Base-by-base conservation (phyloP, 306 rosid genomes). In the Vigna angularis region DNA sequence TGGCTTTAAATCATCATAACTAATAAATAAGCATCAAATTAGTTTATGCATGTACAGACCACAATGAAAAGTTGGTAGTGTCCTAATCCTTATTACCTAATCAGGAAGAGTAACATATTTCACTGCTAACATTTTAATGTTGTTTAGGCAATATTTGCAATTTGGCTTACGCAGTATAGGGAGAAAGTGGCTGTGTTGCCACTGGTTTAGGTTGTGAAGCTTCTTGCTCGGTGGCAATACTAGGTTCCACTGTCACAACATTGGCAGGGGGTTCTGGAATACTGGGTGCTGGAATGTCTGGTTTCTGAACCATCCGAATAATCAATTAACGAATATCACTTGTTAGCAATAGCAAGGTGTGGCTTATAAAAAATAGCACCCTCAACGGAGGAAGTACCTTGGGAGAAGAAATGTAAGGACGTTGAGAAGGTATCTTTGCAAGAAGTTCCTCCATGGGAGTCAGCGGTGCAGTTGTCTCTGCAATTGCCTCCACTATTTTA, bases 401-500 rank as follows among this genome's bases (percentile, higher is more conserved):
- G 65, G 84, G 83, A n/a, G 89, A 18, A 79, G 42, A 78, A 63
- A 51, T 42, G 72, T 57, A 82, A 53, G 86, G 70, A 42, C 93
- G 89, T 78, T 91, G 90, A 82, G 97, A 87, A 58, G 98, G 98
- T 76, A 92, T 91, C 85, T 79, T 91, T 78, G 73, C 75, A 68
- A 95, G 95, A 87, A 95, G 98, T 64, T 92, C 87, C 78, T 91
- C 98, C 70, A 83, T 14, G 66, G 98, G 95, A 79, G 85, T 92
- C 78, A 91, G 75, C 0, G 97, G 98, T 13, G 93, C 97, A 70
- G 93, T 92, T 62, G 97, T 95, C 88, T 89, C 97, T 12, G 98
- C 98, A 79, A 92, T 74, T 51, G 82, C 98, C 86, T 95, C 98
- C 34, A 95, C 88, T 70, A 95, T 89, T 95, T 95, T 95, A 78